phyloP scores from a whole-genome alignment of 2,329 filamentous ascomycete species.

The Xylariaceae sp. region DNA sequence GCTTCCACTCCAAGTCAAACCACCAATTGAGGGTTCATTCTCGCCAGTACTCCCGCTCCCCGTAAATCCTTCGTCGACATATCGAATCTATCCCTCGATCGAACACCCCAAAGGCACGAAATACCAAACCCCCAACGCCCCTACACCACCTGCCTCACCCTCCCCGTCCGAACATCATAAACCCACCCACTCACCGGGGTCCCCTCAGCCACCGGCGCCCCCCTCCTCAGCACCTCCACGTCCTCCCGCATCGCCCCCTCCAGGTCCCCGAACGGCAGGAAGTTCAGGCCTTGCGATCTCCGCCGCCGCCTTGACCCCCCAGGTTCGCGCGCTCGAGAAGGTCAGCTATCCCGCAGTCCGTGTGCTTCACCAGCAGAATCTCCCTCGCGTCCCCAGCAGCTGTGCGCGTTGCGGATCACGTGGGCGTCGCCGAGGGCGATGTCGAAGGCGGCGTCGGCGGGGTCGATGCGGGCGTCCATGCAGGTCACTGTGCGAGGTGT shows the following conservation, averaged over 20 bases:
- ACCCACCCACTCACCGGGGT: slow-evolving; percentile 68
- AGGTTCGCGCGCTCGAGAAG: slow-evolving; percentile 57
- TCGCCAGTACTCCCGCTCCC: too few relatives aligned
- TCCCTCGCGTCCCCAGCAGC: slow-evolving; percentile 71
- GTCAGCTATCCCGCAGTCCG: slow-evolving; percentile 70
- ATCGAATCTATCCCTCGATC: too few relatives aligned
- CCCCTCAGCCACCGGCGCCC: slow-evolving; percentile 53
- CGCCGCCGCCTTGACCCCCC: slow-evolving; percentile 47
- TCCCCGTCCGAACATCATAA: slow-evolving; percentile 74
- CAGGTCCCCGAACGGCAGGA: slow-evolving; percentile 61
- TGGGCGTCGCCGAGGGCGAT: slow-evolving; percentile 73
- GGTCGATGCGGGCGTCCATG: slow-evolving; percentile 75
- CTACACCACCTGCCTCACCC: slow-evolving; percentile 45
- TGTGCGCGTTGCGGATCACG: slow-evolving; percentile 76
- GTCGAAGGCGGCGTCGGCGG: slow-evolving; percentile 63
- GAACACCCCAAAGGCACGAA: too few relatives aligned
- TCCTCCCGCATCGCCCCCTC: slow-evolving; percentile 63
- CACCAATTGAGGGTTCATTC: too few relatives aligned
- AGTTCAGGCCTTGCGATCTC: slow-evolving; percentile 49
- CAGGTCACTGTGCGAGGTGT: slow-evolving; percentile 65
- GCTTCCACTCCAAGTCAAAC: too few relatives aligned
- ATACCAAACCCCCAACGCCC: too few relatives aligned
- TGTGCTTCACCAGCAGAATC: slow-evolving; percentile 71
- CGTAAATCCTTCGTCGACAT: too few relatives aligned
- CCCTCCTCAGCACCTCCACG: slow-evolving; percentile 57